Conservation (phyloP, 129 eudicot genomes). For the Saussurea involucrata region DNA sequence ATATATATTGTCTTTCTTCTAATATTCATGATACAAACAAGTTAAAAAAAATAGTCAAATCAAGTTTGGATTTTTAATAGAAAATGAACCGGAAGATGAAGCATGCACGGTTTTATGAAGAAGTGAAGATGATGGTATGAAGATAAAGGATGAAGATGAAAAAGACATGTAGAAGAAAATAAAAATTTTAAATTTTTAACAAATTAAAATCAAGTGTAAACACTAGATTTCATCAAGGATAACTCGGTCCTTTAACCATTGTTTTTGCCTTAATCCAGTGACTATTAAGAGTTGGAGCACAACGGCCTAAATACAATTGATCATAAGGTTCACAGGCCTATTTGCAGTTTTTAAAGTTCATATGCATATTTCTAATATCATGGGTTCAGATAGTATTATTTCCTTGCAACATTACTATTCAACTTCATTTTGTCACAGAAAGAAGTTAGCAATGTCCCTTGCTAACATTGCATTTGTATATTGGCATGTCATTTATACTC, state of each 20-base stretch:
- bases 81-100: neutral
- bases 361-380: neutral
- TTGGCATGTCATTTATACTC: neutral
- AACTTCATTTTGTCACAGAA: neutral
- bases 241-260: neutral
- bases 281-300: neutral
- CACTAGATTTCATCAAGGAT: neutral
- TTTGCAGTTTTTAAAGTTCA: neutral
- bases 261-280: neutral
- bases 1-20: neutral
- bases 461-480: neutral
- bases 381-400: neutral
- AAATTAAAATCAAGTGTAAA: slow-evolving; percentile 3
- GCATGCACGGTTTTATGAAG: neutral
- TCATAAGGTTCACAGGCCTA: neutral
- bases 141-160: neutral
- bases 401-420: neutral
- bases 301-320: neutral
- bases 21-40: neutral
- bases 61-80: neutral
- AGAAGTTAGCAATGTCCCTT: neutral
- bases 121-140: neutral
- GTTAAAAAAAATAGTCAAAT: neutral
- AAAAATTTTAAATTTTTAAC: neutral
- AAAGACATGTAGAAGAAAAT: neutral